Conservation (phyloP, 176 grass and related monocot species). For the Raddia guianensis region DNA sequence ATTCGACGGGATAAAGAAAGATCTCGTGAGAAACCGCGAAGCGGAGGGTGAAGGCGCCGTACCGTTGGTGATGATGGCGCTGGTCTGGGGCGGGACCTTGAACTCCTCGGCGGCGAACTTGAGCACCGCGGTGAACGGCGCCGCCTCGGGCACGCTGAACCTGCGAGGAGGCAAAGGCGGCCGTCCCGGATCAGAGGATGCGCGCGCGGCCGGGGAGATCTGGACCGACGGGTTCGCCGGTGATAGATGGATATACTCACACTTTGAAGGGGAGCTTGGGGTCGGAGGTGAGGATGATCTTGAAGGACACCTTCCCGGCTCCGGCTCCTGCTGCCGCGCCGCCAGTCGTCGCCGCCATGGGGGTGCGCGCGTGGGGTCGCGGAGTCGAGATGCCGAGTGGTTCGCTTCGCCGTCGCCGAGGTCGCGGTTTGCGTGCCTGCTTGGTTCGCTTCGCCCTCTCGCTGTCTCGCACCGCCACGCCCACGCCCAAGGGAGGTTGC, state of each 20-base stretch:
- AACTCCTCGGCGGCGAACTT: constrained; percentile 98
- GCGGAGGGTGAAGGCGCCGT: background rate
- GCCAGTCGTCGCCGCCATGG: constrained; percentile 45
- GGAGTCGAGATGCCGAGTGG: background rate
- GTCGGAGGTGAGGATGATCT: constrained; percentile 97
- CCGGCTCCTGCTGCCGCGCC: constrained; percentile 44
- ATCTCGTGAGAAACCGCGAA: background rate
- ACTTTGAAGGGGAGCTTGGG: constrained; percentile 99
- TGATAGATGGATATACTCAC: constrained; percentile 36
- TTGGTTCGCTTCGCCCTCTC: background rate
- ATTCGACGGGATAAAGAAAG: background rate
- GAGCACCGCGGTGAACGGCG: constrained; percentile 95
- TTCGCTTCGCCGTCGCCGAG: constrained; percentile 1
- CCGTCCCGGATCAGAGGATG: constrained; percentile 21
- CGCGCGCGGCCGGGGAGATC: constrained; percentile 20
- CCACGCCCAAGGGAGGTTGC: too few relatives aligned
- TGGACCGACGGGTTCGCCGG: background rate
- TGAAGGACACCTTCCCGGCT: constrained; percentile 96
- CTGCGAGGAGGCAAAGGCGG: constrained; percentile 45
- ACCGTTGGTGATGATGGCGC: constrained; percentile 99
- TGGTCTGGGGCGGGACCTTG: constrained; percentile 98
- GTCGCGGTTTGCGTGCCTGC: background rate
- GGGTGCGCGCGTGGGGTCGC: too few relatives aligned
- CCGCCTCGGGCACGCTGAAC: constrained; percentile 96
- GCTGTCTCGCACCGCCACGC: too few relatives aligned